Evolutionary conservation across 2,329 filamentous ascomycete genomes (phyloP).

Genomic region (Fusarium gaditjirri): DNA sequence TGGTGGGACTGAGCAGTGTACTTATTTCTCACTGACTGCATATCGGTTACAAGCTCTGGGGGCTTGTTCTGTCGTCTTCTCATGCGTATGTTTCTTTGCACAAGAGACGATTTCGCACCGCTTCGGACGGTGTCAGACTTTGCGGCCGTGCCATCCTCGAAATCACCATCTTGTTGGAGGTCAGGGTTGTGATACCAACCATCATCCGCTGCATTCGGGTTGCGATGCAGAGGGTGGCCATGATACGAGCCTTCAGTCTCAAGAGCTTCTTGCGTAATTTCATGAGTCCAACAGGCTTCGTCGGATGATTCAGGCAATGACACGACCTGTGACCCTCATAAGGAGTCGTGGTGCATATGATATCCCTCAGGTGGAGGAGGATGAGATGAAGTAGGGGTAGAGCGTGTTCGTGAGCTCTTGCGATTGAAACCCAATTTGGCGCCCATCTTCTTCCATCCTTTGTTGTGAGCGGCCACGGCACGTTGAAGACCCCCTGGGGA

Average conservation of each 20-base stretch:
- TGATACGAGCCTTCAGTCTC: constrained; percentile 60
- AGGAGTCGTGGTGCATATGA: constrained; percentile 52
- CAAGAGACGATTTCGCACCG: constrained; percentile 30
- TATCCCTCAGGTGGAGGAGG: constrained; percentile 50
- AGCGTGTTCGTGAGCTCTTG: constrained; percentile 59
- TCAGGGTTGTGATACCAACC: constrained; percentile 34
- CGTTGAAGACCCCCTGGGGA: constrained; percentile 65
- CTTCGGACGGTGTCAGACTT: constrained; percentile 49
- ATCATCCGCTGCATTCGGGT: constrained; percentile 28
- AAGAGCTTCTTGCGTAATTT: constrained; percentile 21
- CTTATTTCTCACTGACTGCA: not conserved
- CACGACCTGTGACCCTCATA: constrained; percentile 70
- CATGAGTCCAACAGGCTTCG: constrained; percentile 36
- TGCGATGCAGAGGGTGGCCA: constrained; percentile 53
- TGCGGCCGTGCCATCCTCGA: constrained; percentile 60
- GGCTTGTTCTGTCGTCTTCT: constrained; percentile 36
- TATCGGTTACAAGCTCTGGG: not conserved
- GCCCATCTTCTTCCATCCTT: constrained; percentile 73
- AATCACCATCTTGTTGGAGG: constrained; percentile 45
- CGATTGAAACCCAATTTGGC: constrained; percentile 68
- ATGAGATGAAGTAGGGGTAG: constrained; percentile 58
- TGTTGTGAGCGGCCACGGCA: constrained; percentile 64
- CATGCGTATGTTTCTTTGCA: constrained; percentile 42
- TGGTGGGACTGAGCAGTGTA: constrained; percentile 2
- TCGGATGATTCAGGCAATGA: constrained; percentile 55